These are phyloP conservation scores for Aspergillus felis DNA, from an alignment of 2,329 filamentous ascomycete genomes.

Conservation along the genomic window DNA sequence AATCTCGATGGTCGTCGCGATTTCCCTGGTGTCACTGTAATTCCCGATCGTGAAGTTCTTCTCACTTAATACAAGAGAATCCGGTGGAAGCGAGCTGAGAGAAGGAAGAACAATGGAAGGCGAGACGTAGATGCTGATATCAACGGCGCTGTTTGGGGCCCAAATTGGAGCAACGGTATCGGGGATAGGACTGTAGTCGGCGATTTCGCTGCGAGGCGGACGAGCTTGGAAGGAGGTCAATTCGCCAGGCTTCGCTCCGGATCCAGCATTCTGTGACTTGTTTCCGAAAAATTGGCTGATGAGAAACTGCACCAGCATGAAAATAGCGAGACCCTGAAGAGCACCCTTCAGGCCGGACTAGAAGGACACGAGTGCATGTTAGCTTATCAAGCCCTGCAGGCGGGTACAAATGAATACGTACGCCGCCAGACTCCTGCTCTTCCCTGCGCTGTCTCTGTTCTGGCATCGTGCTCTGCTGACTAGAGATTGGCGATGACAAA, in stretches of 20 bases:
- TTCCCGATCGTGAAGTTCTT: constrained; percentile 75
- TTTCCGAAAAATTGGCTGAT: constrained; percentile 53
- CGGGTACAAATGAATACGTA: constrained; percentile 17
- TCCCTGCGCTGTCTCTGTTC: constrained; percentile 37
- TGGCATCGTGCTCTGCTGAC: constrained; percentile 30
- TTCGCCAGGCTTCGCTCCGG: constrained; percentile 18
- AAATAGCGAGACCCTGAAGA: constrained; percentile 56
- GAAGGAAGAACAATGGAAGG: constrained; percentile 63
- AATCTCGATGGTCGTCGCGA: constrained; percentile 73
- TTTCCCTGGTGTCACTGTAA: constrained; percentile 70
- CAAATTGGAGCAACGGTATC: constrained; percentile 82
- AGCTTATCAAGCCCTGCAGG: constrained; percentile 3
- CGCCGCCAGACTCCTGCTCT: constrained; percentile 26
- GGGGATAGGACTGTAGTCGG: constrained; percentile 49
- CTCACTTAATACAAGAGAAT: constrained; percentile 73
- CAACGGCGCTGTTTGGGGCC: constrained; percentile 72
- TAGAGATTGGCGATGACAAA: constrained; percentile 6
- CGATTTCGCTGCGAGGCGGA: constrained; percentile 46
- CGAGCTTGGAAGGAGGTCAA: constrained; percentile 65
- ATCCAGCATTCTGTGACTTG: constrained; percentile 26
- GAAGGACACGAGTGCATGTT: constrained; percentile 18
- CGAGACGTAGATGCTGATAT: constrained; percentile 82
- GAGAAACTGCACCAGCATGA: constrained; percentile 55
- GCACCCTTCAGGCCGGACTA: constrained; percentile 42
- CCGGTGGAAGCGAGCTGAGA: constrained; percentile 61